Evolutionary conservation across 1,139 yeast species (phyloP), one percentile per base, ranked within the genome.

Genomic region (Candida sanyaensis): DNA sequence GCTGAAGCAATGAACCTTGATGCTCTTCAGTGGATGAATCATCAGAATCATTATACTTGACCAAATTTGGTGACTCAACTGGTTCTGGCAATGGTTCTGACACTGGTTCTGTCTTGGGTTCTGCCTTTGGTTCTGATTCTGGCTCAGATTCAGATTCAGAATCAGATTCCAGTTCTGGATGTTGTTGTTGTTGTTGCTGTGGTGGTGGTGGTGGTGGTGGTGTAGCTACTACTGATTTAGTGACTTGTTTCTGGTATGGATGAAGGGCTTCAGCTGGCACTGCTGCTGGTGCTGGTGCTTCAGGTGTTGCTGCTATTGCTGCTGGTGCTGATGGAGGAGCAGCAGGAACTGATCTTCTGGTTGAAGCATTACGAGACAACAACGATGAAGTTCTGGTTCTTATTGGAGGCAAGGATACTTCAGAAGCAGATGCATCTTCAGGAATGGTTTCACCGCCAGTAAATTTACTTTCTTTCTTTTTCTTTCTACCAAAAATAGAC

Each of bases 401-500:
- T 5, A 47, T 33, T 44, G 51, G 54, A 33, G 51, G 57, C 33
- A 56, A 55, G 44, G 63, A 50, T 26, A 65, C 56, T 28, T 60
- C 57, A 5, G 73, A 60, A 26, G 65, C 49, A 1, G 75, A 66
- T 9, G 61, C 73, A 43, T 64, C 58, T 55, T 75, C 80, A 6
- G 71, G 73, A 43, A 70, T 69, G 11, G 60, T 64, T 37, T 51
- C 57, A 7, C 58, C 32, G 26, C 46, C 47, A 43, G 56, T 57
- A 26, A 62, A 59, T 50, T 65, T 66, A 6, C 59, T 41, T 30
- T 69, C 69, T 55, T 75, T 76, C 58, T 81, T 73, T 47, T 63
- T 79, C 59, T 81, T 83, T 55, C 88, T 80, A 40, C 87, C 85
- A 64, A 91, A 87, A 51, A 91, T 84, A 0, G 97, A 89, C 13